phyloP scores from a whole-genome alignment of 139 green algal genomes.

The Closterium sp. region DNA sequence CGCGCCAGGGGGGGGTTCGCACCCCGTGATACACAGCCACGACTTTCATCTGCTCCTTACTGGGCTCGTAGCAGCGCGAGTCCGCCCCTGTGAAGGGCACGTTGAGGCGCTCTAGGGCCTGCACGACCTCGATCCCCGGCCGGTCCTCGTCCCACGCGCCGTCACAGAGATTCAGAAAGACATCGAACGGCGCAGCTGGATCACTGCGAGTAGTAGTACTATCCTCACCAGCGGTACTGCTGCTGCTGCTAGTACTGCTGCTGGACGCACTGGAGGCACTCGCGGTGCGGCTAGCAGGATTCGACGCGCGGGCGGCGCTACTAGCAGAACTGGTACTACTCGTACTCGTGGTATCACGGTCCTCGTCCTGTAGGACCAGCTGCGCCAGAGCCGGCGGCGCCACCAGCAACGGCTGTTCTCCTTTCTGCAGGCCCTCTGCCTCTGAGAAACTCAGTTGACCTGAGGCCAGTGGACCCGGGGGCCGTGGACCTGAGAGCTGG shows the following conservation, averaged over 20 bases:
- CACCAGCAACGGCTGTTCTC: background rate
- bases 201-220: background rate
- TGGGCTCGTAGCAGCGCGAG: slow-evolving; percentile 1
- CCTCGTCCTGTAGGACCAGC: background rate
- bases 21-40: slow-evolving; percentile 16
- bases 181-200: background rate
- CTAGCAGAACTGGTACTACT: no score
- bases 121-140: slow-evolving; percentile 26
- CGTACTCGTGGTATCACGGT: background rate
- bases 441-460: no score
- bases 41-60: slow-evolving; percentile 34
- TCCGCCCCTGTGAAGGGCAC: slow-evolving; percentile 24
- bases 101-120: slow-evolving; percentile 20
- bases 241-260: background rate
- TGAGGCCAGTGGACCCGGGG: no score
- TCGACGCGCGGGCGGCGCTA: no score
- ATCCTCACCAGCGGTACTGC: background rate
- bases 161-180: slow-evolving; percentile 39
- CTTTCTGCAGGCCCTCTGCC: background rate
- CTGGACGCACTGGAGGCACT: background rate
- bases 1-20: background rate
- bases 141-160: slow-evolving; percentile 31
- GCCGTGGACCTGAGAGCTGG: background rate
- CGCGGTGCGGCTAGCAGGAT: background rate
- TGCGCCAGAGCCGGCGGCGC: no score